Evolutionary conservation across 352 stramenopile genomes (phyloP).

Genomic region (Globisporangium mamillatum): DNA sequence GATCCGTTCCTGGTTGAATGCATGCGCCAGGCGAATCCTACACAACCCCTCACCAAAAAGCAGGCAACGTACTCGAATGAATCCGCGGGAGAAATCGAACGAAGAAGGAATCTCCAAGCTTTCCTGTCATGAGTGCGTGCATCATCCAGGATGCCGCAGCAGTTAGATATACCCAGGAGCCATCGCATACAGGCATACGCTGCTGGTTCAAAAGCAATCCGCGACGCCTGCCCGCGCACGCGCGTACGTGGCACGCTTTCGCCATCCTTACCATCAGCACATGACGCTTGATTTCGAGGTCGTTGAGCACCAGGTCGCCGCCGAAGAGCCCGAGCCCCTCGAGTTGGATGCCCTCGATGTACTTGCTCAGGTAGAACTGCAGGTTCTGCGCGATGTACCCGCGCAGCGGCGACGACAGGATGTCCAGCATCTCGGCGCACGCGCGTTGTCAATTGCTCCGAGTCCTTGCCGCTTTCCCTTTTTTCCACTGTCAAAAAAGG

Average conservation of each 20-base stretch:
- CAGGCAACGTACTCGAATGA: conserved; percentile 59
- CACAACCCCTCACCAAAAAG: not conserved
- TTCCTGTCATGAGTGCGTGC: conserved; percentile 35
- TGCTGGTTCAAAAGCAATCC: not conserved
- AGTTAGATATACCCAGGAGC: not conserved
- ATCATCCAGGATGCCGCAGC: not conserved
- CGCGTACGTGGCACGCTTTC: not conserved
- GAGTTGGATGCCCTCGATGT: conserved; percentile 88
- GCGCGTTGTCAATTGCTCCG: not conserved
- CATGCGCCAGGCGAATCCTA: too few relatives aligned
- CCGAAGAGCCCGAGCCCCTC: conserved; percentile 84
- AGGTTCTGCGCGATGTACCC: conserved; percentile 86
- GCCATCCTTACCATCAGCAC: conserved; percentile 43
- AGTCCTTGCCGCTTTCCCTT: not conserved
- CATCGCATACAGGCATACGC: not conserved
- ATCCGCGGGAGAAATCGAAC: conserved; percentile 85
- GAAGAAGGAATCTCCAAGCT: conserved; percentile 83
- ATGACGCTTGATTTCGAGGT: conserved; percentile 88
- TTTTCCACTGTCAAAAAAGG: not conserved
- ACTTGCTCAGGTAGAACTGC: conserved; percentile 88
- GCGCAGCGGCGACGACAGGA: conserved; percentile 80
- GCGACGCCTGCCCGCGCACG: not conserved
- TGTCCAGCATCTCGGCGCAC: conserved; percentile 59
- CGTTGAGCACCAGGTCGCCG: conserved; percentile 83
- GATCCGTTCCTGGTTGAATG: too few relatives aligned